Conservation (phyloP, 2,329 filamentous ascomycete species). For the Diaporthe aspalathi region DNA sequence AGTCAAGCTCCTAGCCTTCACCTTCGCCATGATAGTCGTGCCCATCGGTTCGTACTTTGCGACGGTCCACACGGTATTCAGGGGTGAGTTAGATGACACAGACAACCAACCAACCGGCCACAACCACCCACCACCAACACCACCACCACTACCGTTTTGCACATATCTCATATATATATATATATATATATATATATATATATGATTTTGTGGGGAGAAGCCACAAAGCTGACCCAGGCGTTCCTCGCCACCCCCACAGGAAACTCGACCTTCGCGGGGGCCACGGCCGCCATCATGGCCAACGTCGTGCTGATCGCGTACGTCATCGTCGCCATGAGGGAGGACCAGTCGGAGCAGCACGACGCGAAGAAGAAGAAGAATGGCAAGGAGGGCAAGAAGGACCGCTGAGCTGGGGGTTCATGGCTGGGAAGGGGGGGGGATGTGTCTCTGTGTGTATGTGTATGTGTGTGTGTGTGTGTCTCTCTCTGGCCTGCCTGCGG, state of each 20-base stretch:
- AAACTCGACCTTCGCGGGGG: slow-evolving; percentile 89
- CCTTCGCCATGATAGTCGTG: slow-evolving; percentile 86
- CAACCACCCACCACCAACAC: no score
- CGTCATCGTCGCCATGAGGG: slow-evolving; percentile 88
- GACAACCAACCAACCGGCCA: no score
- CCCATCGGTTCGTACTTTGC: slow-evolving; percentile 92
- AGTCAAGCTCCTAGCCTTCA: slow-evolving; percentile 89
- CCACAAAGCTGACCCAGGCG: background rate
- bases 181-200: background rate
- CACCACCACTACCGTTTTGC: no score
- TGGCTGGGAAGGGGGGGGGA: no score
- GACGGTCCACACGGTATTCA: slow-evolving; percentile 80
- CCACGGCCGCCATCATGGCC: slow-evolving; percentile 85
- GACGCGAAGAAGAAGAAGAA: slow-evolving; percentile 51
- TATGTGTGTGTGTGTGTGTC: no score
- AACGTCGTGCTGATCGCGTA: slow-evolving; percentile 94
- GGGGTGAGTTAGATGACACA: slow-evolving; percentile 68
- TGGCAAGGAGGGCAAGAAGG: slow-evolving; percentile 61
- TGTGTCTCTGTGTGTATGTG: no score
- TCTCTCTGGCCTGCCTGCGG: no score
- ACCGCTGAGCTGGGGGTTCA: slow-evolving; percentile 48
- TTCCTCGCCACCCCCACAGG: slow-evolving; percentile 54
- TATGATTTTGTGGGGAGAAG: no score
- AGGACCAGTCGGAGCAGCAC: slow-evolving; percentile 72
- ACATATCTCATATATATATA: background rate